Conservation (phyloP, 768 basidiomycete genomes). For the Collybiopsis confluens region DNA sequence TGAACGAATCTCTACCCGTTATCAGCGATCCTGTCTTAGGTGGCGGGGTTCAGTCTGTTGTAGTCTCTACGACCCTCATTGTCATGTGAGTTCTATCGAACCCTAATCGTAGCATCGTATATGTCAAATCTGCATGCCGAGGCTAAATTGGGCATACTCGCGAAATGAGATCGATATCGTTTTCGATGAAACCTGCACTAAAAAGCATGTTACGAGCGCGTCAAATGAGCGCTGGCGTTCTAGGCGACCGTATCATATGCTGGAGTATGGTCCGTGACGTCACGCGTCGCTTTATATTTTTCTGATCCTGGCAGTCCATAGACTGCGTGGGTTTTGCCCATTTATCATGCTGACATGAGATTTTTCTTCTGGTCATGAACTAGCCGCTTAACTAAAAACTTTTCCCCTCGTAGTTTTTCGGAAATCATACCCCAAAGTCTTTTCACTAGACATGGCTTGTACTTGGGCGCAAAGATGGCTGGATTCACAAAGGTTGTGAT, state of each 20-base stretch:
- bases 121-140: background rate
- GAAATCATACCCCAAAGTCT: conserved; percentile 92
- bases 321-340: background rate
- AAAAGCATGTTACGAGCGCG: background rate
- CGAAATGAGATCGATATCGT: background rate
- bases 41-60: conserved; percentile 72
- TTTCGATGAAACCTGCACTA: background rate
- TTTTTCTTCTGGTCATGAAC: conserved; percentile 1
- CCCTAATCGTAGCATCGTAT: background rate
- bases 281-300: conserved; percentile 20
- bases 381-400: background rate
- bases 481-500: conserved; percentile 64
- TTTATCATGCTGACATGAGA: background rate
- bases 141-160: background rate
- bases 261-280: conserved; percentile 20
- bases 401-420: conserved; percentile 56
- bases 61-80: conserved; percentile 80
- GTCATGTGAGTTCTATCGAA: conserved; percentile 63
- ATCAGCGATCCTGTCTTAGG: conserved; percentile 79
- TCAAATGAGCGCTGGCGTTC: too few relatives aligned
- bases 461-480: conserved; percentile 85
- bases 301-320: background rate
- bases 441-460: conserved; percentile 88
- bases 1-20: conserved; percentile 83
- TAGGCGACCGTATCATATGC: background rate